Base-by-base conservation (phyloP, 2,329 filamentous ascomycete species). In the Trichoderma endophyticum region DNA sequence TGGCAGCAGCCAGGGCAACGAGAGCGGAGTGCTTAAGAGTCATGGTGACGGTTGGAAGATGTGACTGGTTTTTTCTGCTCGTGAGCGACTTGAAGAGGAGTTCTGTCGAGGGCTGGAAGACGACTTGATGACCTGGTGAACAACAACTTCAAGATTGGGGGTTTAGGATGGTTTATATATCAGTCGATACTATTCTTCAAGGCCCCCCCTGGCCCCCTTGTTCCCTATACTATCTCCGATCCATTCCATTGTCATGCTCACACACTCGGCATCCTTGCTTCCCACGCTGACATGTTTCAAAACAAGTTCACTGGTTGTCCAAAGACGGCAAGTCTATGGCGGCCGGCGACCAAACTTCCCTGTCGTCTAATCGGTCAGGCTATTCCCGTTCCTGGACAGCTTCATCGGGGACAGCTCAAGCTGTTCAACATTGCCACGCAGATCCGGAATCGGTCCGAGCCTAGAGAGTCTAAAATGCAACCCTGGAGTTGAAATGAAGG, bases 371-470 rank as follows among this genome's bases (percentile, higher is more conserved):
- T 18, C 21, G 21, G 4, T 15, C 21, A 61, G n/a, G 66, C 57
- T 70, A 66, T 54, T 14, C 69, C 51, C 39, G 61, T 65, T 59
- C 36, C 59, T 71, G 34, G 61, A 66, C 30, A 65, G 61, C 59
- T 71, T 59, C 69, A 59, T 64, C 60, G 51, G 21, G 69, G 36
- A 57, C 48, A 21, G 32, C 6, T 36, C 26, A 24, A 24, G 28
- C 51, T 65, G 51, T 59, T 26, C 24, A 34, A 26, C 69, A 51
- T 60, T 30, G 14, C 43, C 4, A 51, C 43, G 67, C 43, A 60
- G 70, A 71, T 71, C 70, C 70, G 70, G 62, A 71, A 67, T 71
- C 70, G 62, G 70, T 71, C 70, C 70, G 70, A 71, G 70, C 62
- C 30, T 67, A 67, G 36, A 67, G 26, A 11, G n/a, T 56, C 54